Percentiles rank a stretch among this genome's conserved stretches.
Conservation (phyloP, 306 rosid species). For the Boehmeria nivea region DNA sequence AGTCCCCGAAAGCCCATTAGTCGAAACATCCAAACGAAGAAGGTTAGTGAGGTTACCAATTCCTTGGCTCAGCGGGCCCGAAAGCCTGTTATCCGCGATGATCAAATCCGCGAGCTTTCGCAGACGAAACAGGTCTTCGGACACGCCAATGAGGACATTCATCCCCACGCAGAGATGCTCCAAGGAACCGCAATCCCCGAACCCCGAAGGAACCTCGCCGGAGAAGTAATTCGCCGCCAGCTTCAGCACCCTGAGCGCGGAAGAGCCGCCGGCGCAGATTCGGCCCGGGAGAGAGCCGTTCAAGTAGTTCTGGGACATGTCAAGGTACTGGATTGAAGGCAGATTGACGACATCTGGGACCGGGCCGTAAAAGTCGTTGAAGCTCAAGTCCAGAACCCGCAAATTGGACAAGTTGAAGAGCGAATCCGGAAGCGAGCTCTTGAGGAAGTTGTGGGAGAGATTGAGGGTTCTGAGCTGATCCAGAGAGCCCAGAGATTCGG, state of each 20-base stretch:
- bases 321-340: conserved; percentile 25
- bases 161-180: conserved; percentile 25
- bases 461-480: conserved; percentile 30
- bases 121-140: conserved; percentile 28
- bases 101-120: conserved; percentile 12
- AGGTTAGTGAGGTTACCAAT: conserved; percentile 38
- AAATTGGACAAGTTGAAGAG: conserved; percentile 29
- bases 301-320: conserved; percentile 33
- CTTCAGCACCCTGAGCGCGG: conserved; percentile 23
- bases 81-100: conserved; percentile 32
- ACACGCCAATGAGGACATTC: conserved; percentile 27
- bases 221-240: conserved; percentile 32
- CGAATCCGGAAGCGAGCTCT: conserved; percentile 22
- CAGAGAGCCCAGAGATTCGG: conserved; percentile 30
- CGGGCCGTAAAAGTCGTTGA: conserved; percentile 27
- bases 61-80: conserved; percentile 29
- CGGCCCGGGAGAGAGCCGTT: conserved; percentile 29
- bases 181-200: conserved; percentile 34
- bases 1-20: conserved; percentile 26
- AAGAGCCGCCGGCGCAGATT: conserved; percentile 20
- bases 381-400: conserved; percentile 33
- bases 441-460: conserved; percentile 37
- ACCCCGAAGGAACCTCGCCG: conserved; percentile 28
- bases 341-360: conserved; percentile 17
- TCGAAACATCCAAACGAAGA: conserved; percentile 29